A percentile compares a stretch with the other conserved stretches of the same genome.
These are phyloP conservation scores for Trichoderma lentiforme DNA, from an alignment of 2,329 filamentous ascomycete species.

Conservation along the genomic window DNA sequence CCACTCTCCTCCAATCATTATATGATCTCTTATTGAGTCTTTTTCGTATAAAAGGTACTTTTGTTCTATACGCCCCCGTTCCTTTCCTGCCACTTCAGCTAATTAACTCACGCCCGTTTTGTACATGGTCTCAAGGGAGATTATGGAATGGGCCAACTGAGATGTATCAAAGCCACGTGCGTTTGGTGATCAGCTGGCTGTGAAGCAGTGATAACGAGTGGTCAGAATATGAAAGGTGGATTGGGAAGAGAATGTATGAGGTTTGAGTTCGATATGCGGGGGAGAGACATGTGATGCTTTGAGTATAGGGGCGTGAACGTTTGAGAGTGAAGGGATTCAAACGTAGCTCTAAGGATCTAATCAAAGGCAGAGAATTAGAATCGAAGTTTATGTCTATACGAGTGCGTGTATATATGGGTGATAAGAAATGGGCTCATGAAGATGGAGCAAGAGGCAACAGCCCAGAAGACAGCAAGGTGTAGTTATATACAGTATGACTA, in stretches of 20 bases:
- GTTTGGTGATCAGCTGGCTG: background rate
- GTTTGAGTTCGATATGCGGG: background rate
- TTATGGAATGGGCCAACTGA: background rate
- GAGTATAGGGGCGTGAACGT: background rate
- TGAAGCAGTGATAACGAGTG: background rate
- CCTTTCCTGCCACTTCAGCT: background rate
- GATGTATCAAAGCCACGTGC: background rate
- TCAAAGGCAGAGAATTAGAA: rapidly evolving
- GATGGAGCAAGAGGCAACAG: background rate
- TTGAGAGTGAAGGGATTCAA: background rate
- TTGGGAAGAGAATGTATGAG: background rate
- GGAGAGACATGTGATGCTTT: background rate
- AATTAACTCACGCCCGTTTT: background rate
- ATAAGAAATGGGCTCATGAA: background rate
- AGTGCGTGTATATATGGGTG: no score
- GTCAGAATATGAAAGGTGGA: background rate
- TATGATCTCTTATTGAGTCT: background rate
- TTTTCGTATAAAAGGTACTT: background rate
- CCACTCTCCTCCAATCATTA: background rate
- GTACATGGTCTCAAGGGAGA: background rate
- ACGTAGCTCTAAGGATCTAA: background rate
- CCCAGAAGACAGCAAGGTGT: background rate
- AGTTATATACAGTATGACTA: background rate
- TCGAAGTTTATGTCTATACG: background rate
- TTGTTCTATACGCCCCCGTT: background rate